phyloP scores from a whole-genome alignment of 2,329 filamentous ascomycete genomes.

The Didymella segeticola region DNA sequence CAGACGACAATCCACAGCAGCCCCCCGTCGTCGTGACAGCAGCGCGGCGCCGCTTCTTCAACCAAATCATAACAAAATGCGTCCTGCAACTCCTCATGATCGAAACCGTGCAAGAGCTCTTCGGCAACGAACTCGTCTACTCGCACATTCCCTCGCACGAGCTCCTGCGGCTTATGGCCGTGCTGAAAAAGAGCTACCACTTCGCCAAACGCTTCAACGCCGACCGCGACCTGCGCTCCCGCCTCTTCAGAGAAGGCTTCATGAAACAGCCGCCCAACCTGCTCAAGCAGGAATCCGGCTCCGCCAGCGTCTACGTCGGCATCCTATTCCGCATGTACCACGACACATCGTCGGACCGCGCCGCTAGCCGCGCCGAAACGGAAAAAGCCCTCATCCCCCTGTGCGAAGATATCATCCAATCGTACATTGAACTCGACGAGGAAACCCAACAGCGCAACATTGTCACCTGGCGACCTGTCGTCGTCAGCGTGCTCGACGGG shows the following conservation, averaged over 20 bases:
- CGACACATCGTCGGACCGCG: constrained; percentile 82
- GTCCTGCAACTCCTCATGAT: constrained; percentile 99
- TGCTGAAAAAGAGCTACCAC: constrained; percentile 94
- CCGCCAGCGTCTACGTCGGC: constrained; percentile 91
- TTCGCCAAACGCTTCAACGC: constrained; percentile 98
- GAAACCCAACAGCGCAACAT: constrained; percentile 98
- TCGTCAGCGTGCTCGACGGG: constrained; percentile 94
- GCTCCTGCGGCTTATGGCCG: constrained; percentile 87
- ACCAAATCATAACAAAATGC: constrained; percentile 98
- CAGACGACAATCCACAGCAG: constrained; percentile 72
- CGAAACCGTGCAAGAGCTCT: constrained; percentile 97
- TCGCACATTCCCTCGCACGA: constrained; percentile 88
- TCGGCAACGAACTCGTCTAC: constrained; percentile 96
- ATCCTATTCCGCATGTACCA: constrained; percentile 98
- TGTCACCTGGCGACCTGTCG: constrained; percentile 93
- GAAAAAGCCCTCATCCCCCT: constrained; percentile 92
- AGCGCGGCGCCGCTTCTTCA: constrained; percentile 93
- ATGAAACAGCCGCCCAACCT: constrained; percentile 99
- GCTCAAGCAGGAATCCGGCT: constrained; percentile 93
- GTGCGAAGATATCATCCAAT: constrained; percentile 90
- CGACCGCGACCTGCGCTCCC: constrained; percentile 92
- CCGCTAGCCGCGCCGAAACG: constrained; percentile 79
- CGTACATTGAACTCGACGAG: constrained; percentile 86
- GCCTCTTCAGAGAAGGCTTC: constrained; percentile 95
- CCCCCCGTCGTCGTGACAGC: constrained; percentile 92